Evolutionary conservation across 345 rosid species (phyloP).

Genomic region (Citrus medica): DNA sequence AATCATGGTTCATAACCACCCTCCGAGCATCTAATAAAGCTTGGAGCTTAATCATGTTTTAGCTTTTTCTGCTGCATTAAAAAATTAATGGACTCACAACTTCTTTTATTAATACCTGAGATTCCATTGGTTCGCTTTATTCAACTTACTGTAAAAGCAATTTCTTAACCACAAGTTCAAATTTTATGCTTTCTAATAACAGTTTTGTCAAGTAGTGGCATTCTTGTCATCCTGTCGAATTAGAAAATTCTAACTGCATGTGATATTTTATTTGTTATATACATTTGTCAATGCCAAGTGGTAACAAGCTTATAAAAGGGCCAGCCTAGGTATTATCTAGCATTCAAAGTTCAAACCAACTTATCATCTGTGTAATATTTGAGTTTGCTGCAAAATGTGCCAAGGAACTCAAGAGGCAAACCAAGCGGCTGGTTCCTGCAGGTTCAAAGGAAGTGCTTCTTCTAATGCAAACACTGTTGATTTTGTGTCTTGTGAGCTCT

Average conservation of each 20-base stretch:
- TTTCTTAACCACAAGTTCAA: slow-evolving; percentile 33
- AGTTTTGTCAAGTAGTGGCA: slow-evolving; percentile 23
- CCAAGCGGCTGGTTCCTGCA: slow-evolving; percentile 1
- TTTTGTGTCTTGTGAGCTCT: slow-evolving; percentile 57
- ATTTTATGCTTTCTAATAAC: not conserved
- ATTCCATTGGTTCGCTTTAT: slow-evolving; percentile 11
- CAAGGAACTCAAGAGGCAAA: slow-evolving; percentile 38
- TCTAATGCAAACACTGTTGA: slow-evolving; percentile 1
- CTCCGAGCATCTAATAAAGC: slow-evolving; percentile 24
- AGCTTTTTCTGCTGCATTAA: not conserved
- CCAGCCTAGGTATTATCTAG: not conserved
- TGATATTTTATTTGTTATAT: not conserved
- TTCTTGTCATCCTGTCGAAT: slow-evolving; percentile 15
- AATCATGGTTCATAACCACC: slow-evolving; percentile 21
- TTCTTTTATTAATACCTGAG: not conserved
- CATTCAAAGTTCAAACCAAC: not conserved
- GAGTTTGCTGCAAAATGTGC: slow-evolving; percentile 37
- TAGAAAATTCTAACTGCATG: slow-evolving; percentile 5
- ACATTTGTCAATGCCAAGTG: not conserved
- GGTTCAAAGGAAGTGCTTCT: slow-evolving; percentile 9
- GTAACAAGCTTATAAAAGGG: not conserved
- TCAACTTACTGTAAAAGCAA: not conserved
- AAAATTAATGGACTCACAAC: slow-evolving; percentile 6
- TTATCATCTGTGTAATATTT: not conserved
- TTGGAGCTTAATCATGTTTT: slow-evolving; percentile 20